Evolutionary conservation across 1,284 basidiomycete genomes (phyloP), one percentile per base, ranked within the genome.

Genomic region (Crepidotus sp.): DNA sequence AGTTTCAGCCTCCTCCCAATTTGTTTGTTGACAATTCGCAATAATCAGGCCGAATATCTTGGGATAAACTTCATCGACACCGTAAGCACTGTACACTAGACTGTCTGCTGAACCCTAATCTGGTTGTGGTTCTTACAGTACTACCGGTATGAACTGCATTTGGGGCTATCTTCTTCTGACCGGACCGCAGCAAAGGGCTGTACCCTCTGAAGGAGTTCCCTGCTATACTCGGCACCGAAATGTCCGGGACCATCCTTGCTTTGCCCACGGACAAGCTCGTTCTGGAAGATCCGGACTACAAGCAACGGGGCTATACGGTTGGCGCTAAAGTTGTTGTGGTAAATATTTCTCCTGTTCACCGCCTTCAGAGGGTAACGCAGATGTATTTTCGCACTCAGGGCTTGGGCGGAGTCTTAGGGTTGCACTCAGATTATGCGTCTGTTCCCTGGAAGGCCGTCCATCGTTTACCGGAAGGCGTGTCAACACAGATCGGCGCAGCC

Each of bases 41-140:
- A 36, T 51, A 82, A 77, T 14, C 70, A 80, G 80, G 69, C 77
- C 13, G 70, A 80, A 54, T 54, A 84, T 79, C 55, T 65, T 4
- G 90, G 90, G n/a, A 74, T 92, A 51, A 93, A 93, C 64, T 92
- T 84, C 61, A 88, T 94, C 58, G 91, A 94, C 62, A 89, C 83
- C 80, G 80, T 73, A 54, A 55, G 33, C 3, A 8, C 25, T 25
- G n/a, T 22, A 22, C 25, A n/a, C n/a, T n/a, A n/a, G 27, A 29
- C 13, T 14, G 2, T 11, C n/a, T n/a, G n/a, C n/a, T n/a, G n/a
- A n/a, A n/a, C 11, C 8, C 27, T 29, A 29, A 3, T 13, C 3
- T 29, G 4, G 21, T 22, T 29, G 11, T 9, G 2, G 11, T 29
- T 29, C 11, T 14, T 2, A 29, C 8, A 29, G 22, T 37, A 14